Conservation (phyloP, 306 rosid genomes). For the Oemleria cerasiformis region DNA sequence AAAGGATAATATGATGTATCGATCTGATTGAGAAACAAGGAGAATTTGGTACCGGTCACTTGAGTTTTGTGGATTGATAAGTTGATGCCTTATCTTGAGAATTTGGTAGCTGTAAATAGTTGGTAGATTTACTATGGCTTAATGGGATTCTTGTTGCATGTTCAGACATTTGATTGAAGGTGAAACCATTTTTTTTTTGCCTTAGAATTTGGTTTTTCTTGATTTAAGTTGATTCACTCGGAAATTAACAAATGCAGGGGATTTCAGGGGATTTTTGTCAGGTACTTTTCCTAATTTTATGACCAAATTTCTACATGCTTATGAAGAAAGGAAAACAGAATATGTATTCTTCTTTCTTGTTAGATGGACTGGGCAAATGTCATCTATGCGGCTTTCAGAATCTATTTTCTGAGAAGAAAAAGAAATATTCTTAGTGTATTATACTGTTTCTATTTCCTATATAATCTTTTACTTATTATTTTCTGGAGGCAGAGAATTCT, state of each 20-base stretch:
- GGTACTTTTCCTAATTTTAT: too few species aligned
- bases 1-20: constrained; percentile 8
- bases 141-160: constrained; percentile 12
- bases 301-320: background rate
- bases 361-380: background rate
- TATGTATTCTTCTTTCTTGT: background rate
- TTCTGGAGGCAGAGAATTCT: too few species aligned
- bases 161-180: too few species aligned
- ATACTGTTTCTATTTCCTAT: background rate
- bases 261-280: too few species aligned
- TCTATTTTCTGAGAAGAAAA: background rate
- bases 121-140: background rate
- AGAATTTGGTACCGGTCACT: constrained; percentile 10
- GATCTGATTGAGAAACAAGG: background rate
- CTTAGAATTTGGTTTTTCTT: constrained; percentile 6
- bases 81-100: background rate
- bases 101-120: background rate
- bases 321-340: background rate
- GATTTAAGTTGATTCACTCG: constrained; percentile 1
- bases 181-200: constrained; percentile 21
- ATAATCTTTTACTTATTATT: background rate
- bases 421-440: background rate
- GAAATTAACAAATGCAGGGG: constrained; percentile 5
- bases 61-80: background rate
- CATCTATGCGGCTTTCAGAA: background rate